A percentile compares a stretch with the other conserved stretches of the same genome.
Conservation (phyloP, 176 grass and related monocot species). For the Oryza australiensis region DNA sequence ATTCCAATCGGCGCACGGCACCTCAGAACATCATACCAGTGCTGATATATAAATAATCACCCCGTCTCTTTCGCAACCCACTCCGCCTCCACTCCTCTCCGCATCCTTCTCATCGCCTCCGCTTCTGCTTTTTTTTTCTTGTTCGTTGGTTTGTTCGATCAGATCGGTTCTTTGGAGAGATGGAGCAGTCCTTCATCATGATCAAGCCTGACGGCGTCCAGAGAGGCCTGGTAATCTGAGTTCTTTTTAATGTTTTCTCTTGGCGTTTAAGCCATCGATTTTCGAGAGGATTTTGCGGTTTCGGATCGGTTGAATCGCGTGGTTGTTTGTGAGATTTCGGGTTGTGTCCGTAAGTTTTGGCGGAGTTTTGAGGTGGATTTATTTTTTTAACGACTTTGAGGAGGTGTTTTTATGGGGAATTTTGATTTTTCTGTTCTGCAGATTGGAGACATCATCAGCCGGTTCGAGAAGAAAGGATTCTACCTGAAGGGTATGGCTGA, state of each 20-base stretch:
- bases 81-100: not conserved
- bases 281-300: not conserved
- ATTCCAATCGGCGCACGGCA: constrained; percentile 5
- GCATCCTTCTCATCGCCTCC: not conserved
- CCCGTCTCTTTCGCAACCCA: not conserved
- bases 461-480: constrained; percentile 80
- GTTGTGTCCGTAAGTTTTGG: not conserved
- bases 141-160: too few relatives aligned
- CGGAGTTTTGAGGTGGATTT: not conserved
- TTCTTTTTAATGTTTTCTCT: not conserved
- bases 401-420: not conserved
- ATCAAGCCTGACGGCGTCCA: constrained; percentile 75
- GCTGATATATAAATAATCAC: not conserved
- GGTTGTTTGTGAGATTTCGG: not conserved
- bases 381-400: too few relatives aligned
- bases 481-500: constrained; percentile 45
- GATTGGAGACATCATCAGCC: constrained; percentile 61
- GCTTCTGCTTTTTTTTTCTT: not conserved
- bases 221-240: constrained; percentile 49
- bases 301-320: too few relatives aligned
- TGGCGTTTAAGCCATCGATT: not conserved
- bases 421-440: constrained; percentile 14
- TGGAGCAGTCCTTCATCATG: constrained; percentile 75
- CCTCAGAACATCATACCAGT: too few relatives aligned
- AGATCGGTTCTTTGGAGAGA: not conserved